A percentile compares a stretch with the other conserved stretches of the same genome.
These are phyloP conservation scores for Calycina herbarum DNA, from an alignment of 2,329 filamentous ascomycete genomes.

Conservation along the genomic window DNA sequence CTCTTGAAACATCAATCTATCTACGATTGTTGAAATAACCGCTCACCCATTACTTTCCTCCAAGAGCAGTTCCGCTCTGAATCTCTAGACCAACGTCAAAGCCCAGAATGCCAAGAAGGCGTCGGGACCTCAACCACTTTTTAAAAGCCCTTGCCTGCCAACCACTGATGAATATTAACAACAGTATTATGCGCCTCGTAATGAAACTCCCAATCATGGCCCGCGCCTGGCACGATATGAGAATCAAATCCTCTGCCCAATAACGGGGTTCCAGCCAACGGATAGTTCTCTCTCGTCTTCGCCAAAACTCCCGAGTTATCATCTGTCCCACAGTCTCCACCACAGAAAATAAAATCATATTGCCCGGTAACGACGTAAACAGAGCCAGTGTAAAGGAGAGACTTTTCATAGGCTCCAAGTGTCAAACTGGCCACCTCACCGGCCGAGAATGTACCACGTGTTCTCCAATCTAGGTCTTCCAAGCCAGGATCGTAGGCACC, in stretches of 20 bases:
- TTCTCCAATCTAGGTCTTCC: neutral
- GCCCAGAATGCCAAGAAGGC: neutral
- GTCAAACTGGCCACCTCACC: neutral
- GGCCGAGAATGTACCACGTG: neutral
- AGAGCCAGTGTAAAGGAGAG: constrained; percentile 12
- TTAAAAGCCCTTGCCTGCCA: neutral
- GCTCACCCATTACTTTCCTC: too few relatives aligned
- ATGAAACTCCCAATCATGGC: constrained; percentile 23
- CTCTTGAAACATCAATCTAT: too few relatives aligned
- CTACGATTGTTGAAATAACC: neutral
- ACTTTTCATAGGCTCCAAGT: neutral
- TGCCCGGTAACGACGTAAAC: constrained; percentile 25
- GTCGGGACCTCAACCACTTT: neutral
- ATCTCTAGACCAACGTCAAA: neutral
- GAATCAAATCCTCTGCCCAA: constrained; percentile 9
- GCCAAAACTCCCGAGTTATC: neutral
- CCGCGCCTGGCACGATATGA: constrained; percentile 7
- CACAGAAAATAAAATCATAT: constrained; percentile 24
- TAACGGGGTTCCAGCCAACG: neutral
- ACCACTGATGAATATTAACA: constrained; percentile 15
- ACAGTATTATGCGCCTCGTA: constrained; percentile 12
- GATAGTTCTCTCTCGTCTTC: constrained; percentile 11
- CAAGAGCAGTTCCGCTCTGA: neutral
- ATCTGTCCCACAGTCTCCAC: neutral
- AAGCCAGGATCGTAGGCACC: neutral